These are phyloP conservation scores for Phytophthora rubi DNA, from an alignment of 352 stramenopile genomes.

Conservation along the genomic window DNA sequence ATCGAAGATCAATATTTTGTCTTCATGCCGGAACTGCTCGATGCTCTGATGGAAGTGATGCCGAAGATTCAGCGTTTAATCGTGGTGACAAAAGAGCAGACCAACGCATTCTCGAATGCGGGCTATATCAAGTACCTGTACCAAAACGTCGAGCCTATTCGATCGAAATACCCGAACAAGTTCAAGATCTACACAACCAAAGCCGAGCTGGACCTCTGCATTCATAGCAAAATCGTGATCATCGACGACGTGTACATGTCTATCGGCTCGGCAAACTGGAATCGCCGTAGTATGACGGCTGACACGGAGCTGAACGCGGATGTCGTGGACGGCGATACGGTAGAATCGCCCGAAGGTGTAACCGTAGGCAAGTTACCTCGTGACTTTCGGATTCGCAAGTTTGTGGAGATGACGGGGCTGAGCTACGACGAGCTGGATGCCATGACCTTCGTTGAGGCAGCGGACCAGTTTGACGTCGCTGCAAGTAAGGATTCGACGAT, in stretches of 20 bases:
- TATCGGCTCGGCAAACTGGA: slow-evolving; percentile 66
- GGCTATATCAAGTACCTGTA: slow-evolving; percentile 55
- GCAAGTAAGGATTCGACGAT: neutral
- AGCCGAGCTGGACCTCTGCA: slow-evolving; percentile 37
- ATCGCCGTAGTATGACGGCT: slow-evolving; percentile 42
- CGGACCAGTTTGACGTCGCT: slow-evolving; percentile 25
- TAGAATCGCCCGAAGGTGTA: slow-evolving; percentile 29
- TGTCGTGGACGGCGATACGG: slow-evolving; percentile 43
- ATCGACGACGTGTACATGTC: slow-evolving; percentile 69
- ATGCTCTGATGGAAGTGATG: slow-evolving; percentile 48
- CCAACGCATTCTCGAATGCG: slow-evolving; percentile 21
- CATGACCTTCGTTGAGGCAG: slow-evolving; percentile 50
- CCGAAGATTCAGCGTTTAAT: slow-evolving; percentile 51
- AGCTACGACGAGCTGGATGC: slow-evolving; percentile 48
- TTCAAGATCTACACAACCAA: slow-evolving; percentile 46
- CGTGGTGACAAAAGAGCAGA: slow-evolving; percentile 44
- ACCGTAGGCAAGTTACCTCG: slow-evolving; percentile 44
- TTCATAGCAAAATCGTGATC: slow-evolving; percentile 60
- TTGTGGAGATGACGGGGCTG: slow-evolving; percentile 55
- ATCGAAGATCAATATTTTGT: slow-evolving; percentile 36
- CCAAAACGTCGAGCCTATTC: slow-evolving; percentile 48
- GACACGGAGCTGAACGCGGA: slow-evolving; percentile 62
- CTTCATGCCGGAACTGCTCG: slow-evolving; percentile 47
- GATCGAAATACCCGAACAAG: slow-evolving; percentile 25
- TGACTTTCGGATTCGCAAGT: slow-evolving; percentile 63